These are phyloP conservation scores for Potentilla sterilis DNA, from an alignment of 306 rosid genomes.

Conservation along the genomic window DNA sequence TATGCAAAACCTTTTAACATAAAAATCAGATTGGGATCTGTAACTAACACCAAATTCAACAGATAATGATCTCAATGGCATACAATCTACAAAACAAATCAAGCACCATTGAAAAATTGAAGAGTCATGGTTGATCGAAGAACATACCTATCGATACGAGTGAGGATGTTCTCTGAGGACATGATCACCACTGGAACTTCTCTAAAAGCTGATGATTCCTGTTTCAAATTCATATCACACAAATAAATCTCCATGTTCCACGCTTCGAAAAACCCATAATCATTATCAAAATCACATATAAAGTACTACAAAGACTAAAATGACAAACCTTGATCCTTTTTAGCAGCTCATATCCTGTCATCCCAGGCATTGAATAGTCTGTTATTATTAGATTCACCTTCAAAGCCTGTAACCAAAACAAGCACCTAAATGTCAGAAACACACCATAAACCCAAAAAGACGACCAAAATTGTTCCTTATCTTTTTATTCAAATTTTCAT, in stretches of 20 bases:
- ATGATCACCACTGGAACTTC: constrained; percentile 94
- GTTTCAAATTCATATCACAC: constrained; percentile 27
- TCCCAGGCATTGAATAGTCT: constrained; percentile 97
- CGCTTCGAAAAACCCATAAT: background rate
- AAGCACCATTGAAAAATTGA: background rate
- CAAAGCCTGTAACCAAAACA: constrained; percentile 45
- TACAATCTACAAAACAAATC: background rate
- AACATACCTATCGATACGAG: constrained; percentile 84
- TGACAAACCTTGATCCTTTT: constrained; percentile 81
- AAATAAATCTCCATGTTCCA: background rate
- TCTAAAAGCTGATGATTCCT: constrained; percentile 83
- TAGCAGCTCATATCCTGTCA: constrained; percentile 93
- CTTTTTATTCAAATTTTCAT: background rate
- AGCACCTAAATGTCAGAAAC: constrained; percentile 19
- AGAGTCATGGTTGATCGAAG: constrained; percentile 9
- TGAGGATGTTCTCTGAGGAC: constrained; percentile 87
- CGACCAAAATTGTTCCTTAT: background rate
- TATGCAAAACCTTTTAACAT: background rate
- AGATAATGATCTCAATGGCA: background rate
- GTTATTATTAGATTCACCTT: constrained; percentile 94
- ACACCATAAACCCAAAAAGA: background rate
- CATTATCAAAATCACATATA: background rate
- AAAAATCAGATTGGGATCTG: background rate
- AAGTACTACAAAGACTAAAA: background rate
- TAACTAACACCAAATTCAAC: background rate